Percentiles rank a stretch among this genome's conserved stretches.
phyloP scores from a whole-genome alignment of 371 early-diverging fungal species.

The Mucor lusitanicus region DNA sequence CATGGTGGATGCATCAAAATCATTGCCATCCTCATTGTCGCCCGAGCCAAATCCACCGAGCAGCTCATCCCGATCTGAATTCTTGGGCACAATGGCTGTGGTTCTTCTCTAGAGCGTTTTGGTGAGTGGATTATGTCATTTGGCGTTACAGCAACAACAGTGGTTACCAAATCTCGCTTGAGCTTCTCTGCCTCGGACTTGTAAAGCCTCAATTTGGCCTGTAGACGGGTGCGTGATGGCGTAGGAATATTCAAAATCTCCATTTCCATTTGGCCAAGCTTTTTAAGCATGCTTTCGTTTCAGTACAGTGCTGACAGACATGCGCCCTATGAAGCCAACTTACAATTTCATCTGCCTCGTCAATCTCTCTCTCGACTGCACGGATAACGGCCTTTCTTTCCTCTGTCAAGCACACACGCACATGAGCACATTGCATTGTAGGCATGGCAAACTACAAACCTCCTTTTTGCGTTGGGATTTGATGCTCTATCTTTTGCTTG shows the following conservation, averaged over 20 bases:
- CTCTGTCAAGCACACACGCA: conserved; percentile 44
- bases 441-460: conserved; percentile 32
- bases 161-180: conserved; percentile 71
- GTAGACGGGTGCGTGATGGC: conserved; percentile 65
- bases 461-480: conserved; percentile 63
- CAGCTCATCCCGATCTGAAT: conserved; percentile 65
- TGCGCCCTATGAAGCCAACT: not conserved
- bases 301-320: too few relatives aligned
- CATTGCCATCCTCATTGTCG: conserved; percentile 35
- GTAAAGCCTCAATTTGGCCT: conserved; percentile 72
- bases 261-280: conserved; percentile 93
- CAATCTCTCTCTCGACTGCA: conserved; percentile 82
- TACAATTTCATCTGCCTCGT: conserved; percentile 93
- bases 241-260: conserved; percentile 81
- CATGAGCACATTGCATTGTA: not conserved
- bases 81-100: conserved; percentile 40
- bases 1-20: conserved; percentile 65
- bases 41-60: conserved; percentile 56
- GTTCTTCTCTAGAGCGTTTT: conserved; percentile 33
- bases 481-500: conserved; percentile 58
- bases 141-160: not conserved
- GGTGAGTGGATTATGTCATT: not conserved
- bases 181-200: conserved; percentile 78
- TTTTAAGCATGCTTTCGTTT: not conserved
- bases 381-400: conserved; percentile 71